Evolutionary conservation across 805 yeast genomes (phyloP).

Genomic region (Metschnikowia hibisci): DNA sequence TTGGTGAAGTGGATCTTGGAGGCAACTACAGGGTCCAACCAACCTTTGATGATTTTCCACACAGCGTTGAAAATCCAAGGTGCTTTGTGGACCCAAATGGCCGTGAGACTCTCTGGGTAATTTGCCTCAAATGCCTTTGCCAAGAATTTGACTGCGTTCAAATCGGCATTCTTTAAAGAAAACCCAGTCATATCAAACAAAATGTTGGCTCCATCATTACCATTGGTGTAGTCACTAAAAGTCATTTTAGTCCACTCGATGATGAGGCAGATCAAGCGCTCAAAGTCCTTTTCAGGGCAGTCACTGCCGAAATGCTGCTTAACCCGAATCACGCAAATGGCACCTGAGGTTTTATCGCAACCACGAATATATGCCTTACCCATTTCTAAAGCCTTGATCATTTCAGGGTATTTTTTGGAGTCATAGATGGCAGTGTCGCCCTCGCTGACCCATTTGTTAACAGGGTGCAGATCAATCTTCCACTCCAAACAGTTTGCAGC

Average conservation of each 20-base stretch:
- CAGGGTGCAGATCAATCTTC: constrained; percentile 22
- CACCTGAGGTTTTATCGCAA: constrained; percentile 15
- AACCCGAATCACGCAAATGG: constrained; percentile 19
- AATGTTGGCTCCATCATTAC: constrained; percentile 39
- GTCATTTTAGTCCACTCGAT: constrained; percentile 43
- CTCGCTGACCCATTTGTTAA: constrained; percentile 18
- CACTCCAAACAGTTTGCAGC: constrained; percentile 15
- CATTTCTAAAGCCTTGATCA: constrained; percentile 16
- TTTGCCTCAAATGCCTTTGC: constrained; percentile 91
- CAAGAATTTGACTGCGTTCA: constrained; percentile 82
- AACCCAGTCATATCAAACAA: constrained; percentile 88
- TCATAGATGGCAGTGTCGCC: constrained; percentile 14
- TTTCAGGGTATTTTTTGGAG: constrained; percentile 14
- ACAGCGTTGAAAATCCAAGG: constrained; percentile 96
- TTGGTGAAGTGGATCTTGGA: constrained; percentile 84
- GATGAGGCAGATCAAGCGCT: constrained; percentile 17
- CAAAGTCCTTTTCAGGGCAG: constrained; percentile 23
- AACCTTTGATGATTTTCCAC: constrained; percentile 87
- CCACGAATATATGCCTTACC: constrained; percentile 18
- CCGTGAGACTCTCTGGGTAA: constrained; percentile 90
- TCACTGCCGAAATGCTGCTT: constrained; percentile 22
- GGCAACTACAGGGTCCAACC: constrained; percentile 97
- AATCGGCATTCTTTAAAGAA: constrained; percentile 89
- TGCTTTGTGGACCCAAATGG: constrained; percentile 82
- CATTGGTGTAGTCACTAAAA: constrained; percentile 11